Base-by-base conservation (phyloP, 768 basidiomycete genomes). In the Porpolomopsis calyptriformis region DNA sequence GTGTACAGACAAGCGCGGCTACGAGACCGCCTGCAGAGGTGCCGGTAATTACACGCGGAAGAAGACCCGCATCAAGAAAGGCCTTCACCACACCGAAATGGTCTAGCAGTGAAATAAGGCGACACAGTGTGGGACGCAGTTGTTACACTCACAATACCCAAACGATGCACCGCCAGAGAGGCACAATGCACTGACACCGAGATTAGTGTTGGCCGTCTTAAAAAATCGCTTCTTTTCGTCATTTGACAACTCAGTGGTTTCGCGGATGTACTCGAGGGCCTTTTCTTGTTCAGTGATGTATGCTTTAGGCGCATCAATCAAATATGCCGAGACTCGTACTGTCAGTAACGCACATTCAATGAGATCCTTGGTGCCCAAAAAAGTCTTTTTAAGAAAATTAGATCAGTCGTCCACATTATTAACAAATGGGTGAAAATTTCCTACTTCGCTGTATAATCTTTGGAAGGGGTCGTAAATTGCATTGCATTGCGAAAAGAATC, bases 161-260 rank as follows among this genome's bases (percentile, higher is more conserved):
- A 97, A 94, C 1, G 84, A 82, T 6, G 88, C 96, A 4, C 96
- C 94, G 12, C 96, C 96, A n/a, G 87, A 91, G 9, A 99, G 73
- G 62, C 94, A 98, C 4, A 99, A 66, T 0, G 96, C 94, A 33
- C 87, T 85, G 3, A 85, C 46, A 60, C 94, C 94, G 9, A 93
- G 72, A 64, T 96, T 93, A 40, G 85, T 83, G 58, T 88, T 91
- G 37, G 83, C 78, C 50, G 76, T 82, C 59, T 85, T 85, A 69
- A 96, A 98, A 60, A 99, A 97, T 8, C 81, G 75, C 53, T 78
- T 78, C 68, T 97, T 98, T 65, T 97, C 92, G 46, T 96, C 88
- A 11, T 78, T 66, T 0, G 84, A 77, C 6, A 98, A 65, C 22
- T 82, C 78, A 0, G 75, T 69, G 0, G 86, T 76, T 19, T 81